phyloP scores from a whole-genome alignment of 768 basidiomycete species.

The Hericium erinaceus region DNA sequence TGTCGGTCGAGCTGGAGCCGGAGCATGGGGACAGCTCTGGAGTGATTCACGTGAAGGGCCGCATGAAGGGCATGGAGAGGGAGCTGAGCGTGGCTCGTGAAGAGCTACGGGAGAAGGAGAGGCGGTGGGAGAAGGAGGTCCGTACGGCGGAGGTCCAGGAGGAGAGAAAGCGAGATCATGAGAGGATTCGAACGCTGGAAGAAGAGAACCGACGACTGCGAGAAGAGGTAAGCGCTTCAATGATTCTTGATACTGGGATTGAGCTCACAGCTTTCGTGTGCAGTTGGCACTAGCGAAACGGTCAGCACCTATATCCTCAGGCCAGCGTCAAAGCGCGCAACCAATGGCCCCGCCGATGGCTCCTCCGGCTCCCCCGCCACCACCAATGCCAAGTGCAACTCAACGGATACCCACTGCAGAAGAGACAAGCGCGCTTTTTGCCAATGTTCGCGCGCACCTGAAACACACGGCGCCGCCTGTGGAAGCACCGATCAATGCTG shows the following conservation, averaged over 20 bases:
- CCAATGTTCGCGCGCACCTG: constrained; percentile 51
- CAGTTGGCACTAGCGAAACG: constrained; percentile 3
- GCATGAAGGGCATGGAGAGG: constrained; percentile 42
- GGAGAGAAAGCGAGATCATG: constrained; percentile 50
- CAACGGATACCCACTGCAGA: constrained; percentile 16
- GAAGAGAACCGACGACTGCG: constrained; percentile 52
- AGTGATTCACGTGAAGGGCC: constrained; percentile 30
- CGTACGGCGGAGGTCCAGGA: constrained; percentile 22
- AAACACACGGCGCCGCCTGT: constrained; percentile 46
- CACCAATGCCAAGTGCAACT: not conserved
- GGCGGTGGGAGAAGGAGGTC: constrained; percentile 30
- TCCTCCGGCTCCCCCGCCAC: constrained; percentile 11
- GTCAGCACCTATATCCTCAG: not conserved
- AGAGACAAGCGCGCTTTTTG: constrained; percentile 33
- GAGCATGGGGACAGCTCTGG: constrained; percentile 31
- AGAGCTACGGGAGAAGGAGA: constrained; percentile 38
- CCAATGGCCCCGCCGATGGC: constrained; percentile 13
- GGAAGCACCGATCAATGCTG: constrained; percentile 58
- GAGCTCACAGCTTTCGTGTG: not conserved
- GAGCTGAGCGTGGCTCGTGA: constrained; percentile 49
- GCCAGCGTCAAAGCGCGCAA: constrained; percentile 1
- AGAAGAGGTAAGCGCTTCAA: constrained; percentile 35
- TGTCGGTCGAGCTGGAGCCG: not conserved
- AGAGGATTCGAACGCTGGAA: constrained; percentile 53
- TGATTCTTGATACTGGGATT: no score